Evolutionary conservation across 2,329 filamentous ascomycete genomes (phyloP), one percentile per base, ranked within the genome.

Genomic region (Trichoderma guizhouense): DNA sequence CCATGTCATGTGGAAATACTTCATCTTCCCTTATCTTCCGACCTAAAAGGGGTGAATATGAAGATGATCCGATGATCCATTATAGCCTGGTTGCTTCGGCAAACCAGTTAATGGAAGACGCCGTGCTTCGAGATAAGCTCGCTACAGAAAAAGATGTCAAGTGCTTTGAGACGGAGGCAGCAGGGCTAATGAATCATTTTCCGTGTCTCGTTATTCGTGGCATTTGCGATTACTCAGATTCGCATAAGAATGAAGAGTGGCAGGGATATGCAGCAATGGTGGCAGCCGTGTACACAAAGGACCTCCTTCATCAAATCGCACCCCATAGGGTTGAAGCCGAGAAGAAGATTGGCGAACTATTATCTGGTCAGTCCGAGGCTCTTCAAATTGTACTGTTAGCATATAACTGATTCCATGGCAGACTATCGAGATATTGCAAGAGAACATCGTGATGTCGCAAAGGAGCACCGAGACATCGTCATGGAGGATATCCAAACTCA

Each of bases 21-120:
- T 0, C 1, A 18, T 5, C 53, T 5, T 15, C 12, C 0, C 3
- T 57, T 0, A 8, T 30, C 14, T 18, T 11, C 0, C 24, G 53
- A 1, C 12, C 24, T 26, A 7, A 18, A 18, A n/a, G 53, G 24
- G 15, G 2, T 18, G 14, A 5, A 2, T 0, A 57, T 30, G 24
- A 57, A 9, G 24, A 57, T 6, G 26, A 57, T 11, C 53, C 53
- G 0, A n/a, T 11, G 12, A 57, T 57, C 5, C 53, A 57, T 11
- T 57, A 57, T 18, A 26, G 53, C 7, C 7, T 28, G 15, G 2
- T 57, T 57, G 53, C 53, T 57, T 57, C 53, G 18, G 53, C 53
- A 28, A 57, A 57, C 24, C 53, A 57, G 53, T 26, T 57, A 0
- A 30, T 57, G 24, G 4, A 30, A 2, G 53, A 57, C 9, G 53